phyloP scores from a whole-genome alignment of 768 basidiomycete species.

The Lactarius tabidus region DNA sequence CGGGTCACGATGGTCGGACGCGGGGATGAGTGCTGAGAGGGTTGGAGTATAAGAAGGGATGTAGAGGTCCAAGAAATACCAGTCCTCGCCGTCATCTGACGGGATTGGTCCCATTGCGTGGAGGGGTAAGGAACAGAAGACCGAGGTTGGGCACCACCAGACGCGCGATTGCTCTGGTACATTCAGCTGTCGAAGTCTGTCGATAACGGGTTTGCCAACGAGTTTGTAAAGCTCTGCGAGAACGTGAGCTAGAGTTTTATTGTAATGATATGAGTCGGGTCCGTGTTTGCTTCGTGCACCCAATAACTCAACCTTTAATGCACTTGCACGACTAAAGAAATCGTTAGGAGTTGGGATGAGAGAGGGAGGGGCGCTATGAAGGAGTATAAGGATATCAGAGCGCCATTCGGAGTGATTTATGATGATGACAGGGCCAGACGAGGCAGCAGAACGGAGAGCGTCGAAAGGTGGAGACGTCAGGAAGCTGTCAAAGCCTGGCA shows the following conservation, averaged over 20 bases:
- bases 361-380: not conserved
- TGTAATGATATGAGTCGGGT: not conserved
- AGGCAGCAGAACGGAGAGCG: not conserved
- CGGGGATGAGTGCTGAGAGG: not conserved
- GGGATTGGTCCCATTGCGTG: not conserved
- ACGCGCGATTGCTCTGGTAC: not conserved
- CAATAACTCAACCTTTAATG: not conserved
- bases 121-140: not conserved
- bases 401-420: not conserved
- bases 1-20: not conserved
- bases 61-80: not conserved
- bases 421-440: not conserved
- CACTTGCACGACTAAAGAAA: not conserved
- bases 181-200: not conserved
- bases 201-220: not conserved
- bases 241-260: not conserved
- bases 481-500: not conserved
- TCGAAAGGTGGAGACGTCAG: not conserved
- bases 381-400: not conserved
- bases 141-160: not conserved
- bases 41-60: not conserved
- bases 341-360: not conserved
- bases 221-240: not conserved
- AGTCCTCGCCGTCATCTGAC: not conserved
- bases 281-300: not conserved